Evolutionary conservation across 176 grass and related monocot species (phyloP).

Genomic region (Carex pumila): DNA sequence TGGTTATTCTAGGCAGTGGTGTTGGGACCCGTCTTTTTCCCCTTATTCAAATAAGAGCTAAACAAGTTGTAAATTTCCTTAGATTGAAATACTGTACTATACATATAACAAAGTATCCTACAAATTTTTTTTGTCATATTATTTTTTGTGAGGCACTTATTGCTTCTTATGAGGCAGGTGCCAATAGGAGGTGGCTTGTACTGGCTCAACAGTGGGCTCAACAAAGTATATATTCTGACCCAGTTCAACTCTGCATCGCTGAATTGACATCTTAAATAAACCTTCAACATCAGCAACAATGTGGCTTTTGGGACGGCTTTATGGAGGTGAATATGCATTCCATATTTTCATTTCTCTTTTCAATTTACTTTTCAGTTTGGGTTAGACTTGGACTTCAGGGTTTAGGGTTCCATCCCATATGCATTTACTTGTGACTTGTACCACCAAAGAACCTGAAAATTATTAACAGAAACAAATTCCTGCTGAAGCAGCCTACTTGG

Average conservation of each 20-base stretch:
- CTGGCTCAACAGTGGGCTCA: constrained; percentile 77
- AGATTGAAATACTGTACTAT: neutral
- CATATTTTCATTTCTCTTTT: neutral
- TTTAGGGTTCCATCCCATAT: too few species aligned
- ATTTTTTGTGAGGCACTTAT: too few species aligned
- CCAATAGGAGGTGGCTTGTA: constrained; percentile 81
- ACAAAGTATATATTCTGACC: constrained; percentile 84
- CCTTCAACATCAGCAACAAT: constrained; percentile 32
- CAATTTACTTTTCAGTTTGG: neutral
- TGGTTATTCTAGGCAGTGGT: constrained; percentile 45
- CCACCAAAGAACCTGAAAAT: neutral
- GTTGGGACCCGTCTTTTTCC: too few species aligned
- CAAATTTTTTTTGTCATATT: neutral
- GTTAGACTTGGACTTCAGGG: neutral
- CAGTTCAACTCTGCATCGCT: constrained; percentile 85
- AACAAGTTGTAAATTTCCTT: constrained; percentile 51
- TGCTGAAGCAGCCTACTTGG: neutral
- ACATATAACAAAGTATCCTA: neutral
- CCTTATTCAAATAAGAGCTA: constrained; percentile 76
- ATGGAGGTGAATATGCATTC: constrained; percentile 42
- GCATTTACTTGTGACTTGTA: neutral
- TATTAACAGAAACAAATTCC: too few species aligned
- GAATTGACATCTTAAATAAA: constrained; percentile 49
- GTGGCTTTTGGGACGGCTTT: constrained; percentile 54
- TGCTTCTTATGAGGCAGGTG: constrained; percentile 23